Base-by-base conservation (phyloP, 148 eudicot genomes). In the Hydrangea macrophylla region DNA sequence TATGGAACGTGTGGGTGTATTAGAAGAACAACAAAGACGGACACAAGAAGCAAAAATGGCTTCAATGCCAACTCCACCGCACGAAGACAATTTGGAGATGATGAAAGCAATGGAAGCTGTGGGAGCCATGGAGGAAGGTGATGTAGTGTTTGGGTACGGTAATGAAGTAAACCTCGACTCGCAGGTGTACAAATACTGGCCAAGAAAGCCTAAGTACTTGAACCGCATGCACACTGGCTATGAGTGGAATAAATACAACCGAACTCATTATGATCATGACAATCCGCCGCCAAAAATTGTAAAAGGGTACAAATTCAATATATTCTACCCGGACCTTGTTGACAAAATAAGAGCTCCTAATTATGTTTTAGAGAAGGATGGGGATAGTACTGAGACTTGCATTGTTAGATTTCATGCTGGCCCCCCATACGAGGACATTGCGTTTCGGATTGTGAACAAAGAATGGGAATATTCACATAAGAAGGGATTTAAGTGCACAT, bases 391-490 rank as follows among this genome's bases (percentile, higher is more conserved):
- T 0, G 99, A 90, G 70, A 94, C 99, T 23, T 94, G 99, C 75
- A 89, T 90, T 10, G 91, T 94, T 26, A 75, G 90, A 31, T 94
- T 94, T 74, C 97, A 94, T 68, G 99, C 99, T 18, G 99, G 99
- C 7, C 99, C 99, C n/a, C 99, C 99, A 18, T 94, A 94, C 28
- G 99, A 94, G 69, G 99, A 94, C 68, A 91, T 94, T n/a, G 97
- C 97, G 13, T 94, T 93, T 59, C 78, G 86, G 20, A 90, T 90
- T 27, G 98, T 93, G 12, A 93, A 90, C 78, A 93, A 88, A 70
- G 98, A 93, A 71, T 93, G 98, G 98, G 96, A 93, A 65, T 93
- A 90, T 75, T 93, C 98, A 0, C 98, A 93, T 73, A 93, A 93
- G 67, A 93, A 93, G 66, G 98, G 98, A 10, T 93, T 86, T 72